Evolutionary conservation across 2,329 filamentous ascomycete species (phyloP), one percentile per base, ranked within the genome.

Genomic region (Cercospora zeina): DNA sequence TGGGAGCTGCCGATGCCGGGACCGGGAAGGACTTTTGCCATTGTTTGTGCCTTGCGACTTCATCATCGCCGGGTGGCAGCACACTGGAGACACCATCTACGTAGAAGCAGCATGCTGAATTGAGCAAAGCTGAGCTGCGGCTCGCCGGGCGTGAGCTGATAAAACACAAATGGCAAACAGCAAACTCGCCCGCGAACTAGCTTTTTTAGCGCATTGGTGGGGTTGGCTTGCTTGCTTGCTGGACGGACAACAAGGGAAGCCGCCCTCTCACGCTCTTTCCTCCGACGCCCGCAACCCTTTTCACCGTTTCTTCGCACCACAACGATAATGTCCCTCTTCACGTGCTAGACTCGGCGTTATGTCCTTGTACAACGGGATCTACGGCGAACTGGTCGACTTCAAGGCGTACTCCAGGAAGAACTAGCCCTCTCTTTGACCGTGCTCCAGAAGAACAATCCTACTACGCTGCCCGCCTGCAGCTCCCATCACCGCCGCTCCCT

Each of bases 311-410:
- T 51, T 34, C 31, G 7, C 49, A 19, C 49, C 49, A 19, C 49
- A 51, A 33, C 55, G n/a, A n/a, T n/a, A n/a, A 58, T 58, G 42
- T 24, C 21, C 49, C 31, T 34, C 49, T 21, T 51, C 49, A 31
- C 31, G 27, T 59, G 45, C 34, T 63, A 50, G 34, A 14, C 61
- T 53, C 30, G 62, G 33, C 62, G 62, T 61, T 61, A 74, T 74
- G 72, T 66, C 67, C 65, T 66, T 74, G 63, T 74, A 73, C 69
- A 70, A 72, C 69, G 71, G 71, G 66, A 60, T 55, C 58, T 54
- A 60, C 56, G 68, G 68, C 58, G 72, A 74, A 67, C 62, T 74
- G 66, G 67, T 66, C 58, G 70, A 74, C 56, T 69, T 72, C 69
- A 72, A 73, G 64, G 65, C 59, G 65, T 69, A 67, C 67, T 60